A percentile compares a stretch with the other conserved stretches of the same genome.
These are phyloP conservation scores for Aspergillus caelatus DNA, from an alignment of 2,329 filamentous ascomycete genomes.

Conservation along the genomic window DNA sequence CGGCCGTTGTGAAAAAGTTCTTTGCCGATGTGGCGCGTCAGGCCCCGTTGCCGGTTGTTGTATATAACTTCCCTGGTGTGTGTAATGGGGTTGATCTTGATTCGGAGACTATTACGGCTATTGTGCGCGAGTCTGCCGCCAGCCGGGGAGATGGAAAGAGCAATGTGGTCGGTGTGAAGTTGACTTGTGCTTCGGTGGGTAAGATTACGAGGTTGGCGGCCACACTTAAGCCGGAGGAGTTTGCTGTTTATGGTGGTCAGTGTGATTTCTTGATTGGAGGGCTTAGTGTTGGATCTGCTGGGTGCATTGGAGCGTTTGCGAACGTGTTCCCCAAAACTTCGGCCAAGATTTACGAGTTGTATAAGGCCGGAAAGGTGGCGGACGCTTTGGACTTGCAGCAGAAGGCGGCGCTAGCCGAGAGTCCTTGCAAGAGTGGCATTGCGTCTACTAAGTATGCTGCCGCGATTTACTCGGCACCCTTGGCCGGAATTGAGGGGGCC, in stretches of 20 bases:
- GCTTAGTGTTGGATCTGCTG: slow-evolving; percentile 55
- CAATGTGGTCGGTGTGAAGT: slow-evolving; percentile 66
- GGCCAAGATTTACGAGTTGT: slow-evolving; percentile 64
- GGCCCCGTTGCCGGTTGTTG: slow-evolving; percentile 59
- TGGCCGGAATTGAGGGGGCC: slow-evolving; percentile 63
- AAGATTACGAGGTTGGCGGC: slow-evolving; percentile 62
- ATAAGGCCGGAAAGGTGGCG: slow-evolving; percentile 56
- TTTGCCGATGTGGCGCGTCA: slow-evolving; percentile 59
- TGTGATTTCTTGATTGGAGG: slow-evolving; percentile 68
- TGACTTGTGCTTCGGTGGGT: slow-evolving; percentile 66
- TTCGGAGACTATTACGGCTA: slow-evolving; percentile 60
- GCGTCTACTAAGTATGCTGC: slow-evolving; percentile 71
- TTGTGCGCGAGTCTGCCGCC: slow-evolving; percentile 51
- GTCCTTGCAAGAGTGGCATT: slow-evolving; percentile 67
- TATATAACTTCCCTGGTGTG: slow-evolving; percentile 72
- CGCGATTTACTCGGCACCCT: slow-evolving; percentile 59
- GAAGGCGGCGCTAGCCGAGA: slow-evolving; percentile 66
- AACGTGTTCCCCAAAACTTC: slow-evolving; percentile 61
- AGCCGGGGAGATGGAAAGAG: slow-evolving; percentile 38
- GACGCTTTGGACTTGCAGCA: slow-evolving; percentile 65
- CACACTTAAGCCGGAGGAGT: slow-evolving; percentile 56
- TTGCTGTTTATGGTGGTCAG: slow-evolving; percentile 72
- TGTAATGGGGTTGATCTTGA: slow-evolving; percentile 71
- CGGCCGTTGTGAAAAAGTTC: slow-evolving; percentile 61
- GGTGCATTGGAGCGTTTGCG: slow-evolving; percentile 61